Base-by-base conservation (phyloP, 345 rosid species). In the Raphanus sativus region DNA sequence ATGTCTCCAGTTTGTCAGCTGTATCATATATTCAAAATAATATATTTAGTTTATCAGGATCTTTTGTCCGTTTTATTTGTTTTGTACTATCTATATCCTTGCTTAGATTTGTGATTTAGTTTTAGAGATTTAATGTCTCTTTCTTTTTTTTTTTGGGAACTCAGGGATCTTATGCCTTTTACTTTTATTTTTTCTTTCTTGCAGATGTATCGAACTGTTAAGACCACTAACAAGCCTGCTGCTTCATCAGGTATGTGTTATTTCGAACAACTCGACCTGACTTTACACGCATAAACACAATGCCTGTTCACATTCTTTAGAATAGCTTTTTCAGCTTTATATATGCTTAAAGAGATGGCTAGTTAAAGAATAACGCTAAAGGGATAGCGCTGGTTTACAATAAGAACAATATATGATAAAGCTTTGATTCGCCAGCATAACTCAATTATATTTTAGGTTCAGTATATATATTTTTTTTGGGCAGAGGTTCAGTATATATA, bases 181-280 rank as follows among this genome's bases (percentile, higher is more conserved):
- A 29, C 32, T 21, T 30, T 15, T 8, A 34, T 13, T 68, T 25
- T 9, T 16, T 56, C 13, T 10, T 58, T 17, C 29, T 79, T 82
- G 80, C 86, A 91, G 97, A 91, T 91, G 97, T 91, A 91, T 85
- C 86, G 97, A 82, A 91, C 97, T 76, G 92, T 91, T 59, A 91
- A 89, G 88, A 87, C 94, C 69, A 91, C 97, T 78, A 92, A 88
- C 84, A 91, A 86, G 80, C 85, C 97, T 69, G 92, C 89, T 65
- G 89, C 87, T 83, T 91, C 92, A 70, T 89, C 97, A 73, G 97
- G 97, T 91, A 89, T 72, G 45, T 34, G 15, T 60, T 40, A 50
- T 68, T 74, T 50, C 42, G 61, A 33, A 64, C 33, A 54, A 63
- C 17, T 34, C 52, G 42, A 70, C 67, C n/a, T 42, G 29, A 60